Percentiles rank a stretch among this genome's conserved stretches.
These are phyloP conservation scores for Fusarium caatingaense DNA, from an alignment of 2,329 filamentous ascomycete species.

Conservation along the genomic window DNA sequence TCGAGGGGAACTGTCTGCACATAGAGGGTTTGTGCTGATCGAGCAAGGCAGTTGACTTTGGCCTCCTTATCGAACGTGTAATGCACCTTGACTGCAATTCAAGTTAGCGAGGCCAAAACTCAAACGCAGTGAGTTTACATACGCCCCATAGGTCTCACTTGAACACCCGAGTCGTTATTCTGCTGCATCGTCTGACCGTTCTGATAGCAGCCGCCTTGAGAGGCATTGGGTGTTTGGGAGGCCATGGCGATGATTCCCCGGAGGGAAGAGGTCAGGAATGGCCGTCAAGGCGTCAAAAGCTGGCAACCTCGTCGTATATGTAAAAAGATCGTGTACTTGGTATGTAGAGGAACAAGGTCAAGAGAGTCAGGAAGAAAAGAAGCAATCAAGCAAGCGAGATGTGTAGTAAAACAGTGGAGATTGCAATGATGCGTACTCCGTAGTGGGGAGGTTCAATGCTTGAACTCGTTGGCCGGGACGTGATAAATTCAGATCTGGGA, in stretches of 20 bases:
- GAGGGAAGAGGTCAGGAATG: slow-evolving; percentile 38
- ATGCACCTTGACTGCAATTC: slow-evolving; percentile 83
- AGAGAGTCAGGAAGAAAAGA: slow-evolving; percentile 20
- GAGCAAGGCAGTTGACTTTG: slow-evolving; percentile 89
- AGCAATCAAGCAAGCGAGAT: slow-evolving; percentile 15
- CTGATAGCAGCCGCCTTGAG: slow-evolving; percentile 50
- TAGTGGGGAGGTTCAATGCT: slow-evolving; percentile 34
- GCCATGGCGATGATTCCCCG: slow-evolving; percentile 52
- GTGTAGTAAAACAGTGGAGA: slow-evolving; percentile 21
- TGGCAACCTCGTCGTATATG: slow-evolving; percentile 1
- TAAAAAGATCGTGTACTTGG: slow-evolving; percentile 1
- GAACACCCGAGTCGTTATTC: slow-evolving; percentile 59
- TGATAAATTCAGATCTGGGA: slow-evolving; percentile 49
- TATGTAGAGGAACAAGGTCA: background rate
- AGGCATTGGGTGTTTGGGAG: slow-evolving; percentile 52
- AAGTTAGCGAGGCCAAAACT: slow-evolving; percentile 35
- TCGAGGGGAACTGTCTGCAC: slow-evolving; percentile 86
- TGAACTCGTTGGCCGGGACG: slow-evolving; percentile 40
- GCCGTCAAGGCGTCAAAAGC: slow-evolving; percentile 14
- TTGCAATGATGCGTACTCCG: slow-evolving; percentile 19
- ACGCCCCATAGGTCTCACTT: slow-evolving; percentile 75
- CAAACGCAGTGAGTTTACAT: slow-evolving; percentile 51
- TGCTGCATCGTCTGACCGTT: slow-evolving; percentile 47
- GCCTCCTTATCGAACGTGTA: slow-evolving; percentile 94
- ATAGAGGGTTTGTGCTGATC: slow-evolving; percentile 81